Percentiles rank a stretch among this genome's conserved stretches.
Conservation (phyloP, 352 stramenopile genomes). For the Pythium rhizo-oryzae region DNA sequence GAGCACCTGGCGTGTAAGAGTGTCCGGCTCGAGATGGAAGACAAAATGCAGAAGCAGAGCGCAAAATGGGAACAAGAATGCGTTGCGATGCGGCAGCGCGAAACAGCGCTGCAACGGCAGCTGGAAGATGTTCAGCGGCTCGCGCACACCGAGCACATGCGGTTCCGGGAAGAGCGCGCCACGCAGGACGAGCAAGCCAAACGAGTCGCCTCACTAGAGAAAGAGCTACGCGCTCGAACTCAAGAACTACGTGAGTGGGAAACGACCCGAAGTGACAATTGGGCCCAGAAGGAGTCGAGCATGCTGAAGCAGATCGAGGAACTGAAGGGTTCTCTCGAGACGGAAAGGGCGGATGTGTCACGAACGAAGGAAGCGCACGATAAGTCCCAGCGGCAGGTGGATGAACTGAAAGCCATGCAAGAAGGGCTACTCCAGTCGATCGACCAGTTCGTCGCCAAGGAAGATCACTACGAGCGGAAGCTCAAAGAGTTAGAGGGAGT, state of each 20-base stretch:
- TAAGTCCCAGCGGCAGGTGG: slow-evolving; percentile 34
- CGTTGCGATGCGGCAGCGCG: slow-evolving; percentile 28
- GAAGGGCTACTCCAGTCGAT: slow-evolving; percentile 70
- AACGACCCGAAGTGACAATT: slow-evolving; percentile 6
- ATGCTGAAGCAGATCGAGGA: slow-evolving; percentile 34
- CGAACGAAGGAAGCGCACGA: slow-evolving; percentile 25
- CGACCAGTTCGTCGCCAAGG: slow-evolving; percentile 48
- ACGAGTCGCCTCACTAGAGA: slow-evolving; percentile 21
- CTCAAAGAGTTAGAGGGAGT: slow-evolving; percentile 31
- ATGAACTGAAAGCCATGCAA: slow-evolving; percentile 69
- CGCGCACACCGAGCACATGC: slow-evolving; percentile 34
- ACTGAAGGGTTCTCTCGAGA: slow-evolving; percentile 13
- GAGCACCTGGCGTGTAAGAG: slow-evolving; percentile 18
- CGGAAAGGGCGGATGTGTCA: background rate
- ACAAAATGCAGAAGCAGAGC: slow-evolving; percentile 10
- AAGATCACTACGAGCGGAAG: slow-evolving; percentile 20
- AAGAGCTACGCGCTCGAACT: slow-evolving; percentile 28
- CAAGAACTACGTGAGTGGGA: slow-evolving; percentile 17
- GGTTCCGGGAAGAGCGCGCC: slow-evolving; percentile 14
- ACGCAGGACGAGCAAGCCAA: slow-evolving; percentile 25
- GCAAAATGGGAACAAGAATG: slow-evolving; percentile 24
- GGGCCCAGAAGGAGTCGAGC: slow-evolving; percentile 32
- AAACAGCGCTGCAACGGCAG: slow-evolving; percentile 33
- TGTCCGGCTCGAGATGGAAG: slow-evolving; percentile 10
- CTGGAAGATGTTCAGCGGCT: slow-evolving; percentile 36